Base-by-base conservation (phyloP, 2,329 filamentous ascomycete genomes). In the Aspergillus uvarum region DNA sequence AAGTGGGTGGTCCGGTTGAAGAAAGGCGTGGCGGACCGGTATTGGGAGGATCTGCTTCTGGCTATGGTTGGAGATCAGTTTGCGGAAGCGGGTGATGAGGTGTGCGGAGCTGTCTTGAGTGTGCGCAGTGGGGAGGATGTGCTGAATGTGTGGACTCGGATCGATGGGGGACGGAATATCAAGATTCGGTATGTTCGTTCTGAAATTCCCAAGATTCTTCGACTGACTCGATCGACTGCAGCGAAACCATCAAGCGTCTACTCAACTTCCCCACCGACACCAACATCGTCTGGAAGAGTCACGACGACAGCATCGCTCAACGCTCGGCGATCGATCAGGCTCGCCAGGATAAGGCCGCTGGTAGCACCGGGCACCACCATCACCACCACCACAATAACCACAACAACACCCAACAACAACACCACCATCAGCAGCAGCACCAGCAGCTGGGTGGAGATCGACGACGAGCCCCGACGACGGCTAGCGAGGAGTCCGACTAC, bases 1-100 rank as follows among this genome's bases (percentile, higher is more conserved):
- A 99, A 99, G 80, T 99, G 94, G 94, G 93, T 97, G 66, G 88
- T 99, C 74, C 86, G 94, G 66, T 81, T 99, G 74, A 97, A 96
- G 85, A 99, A 99, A 82, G 95, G 95, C 26, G 91, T 99, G 21
- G 91, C 92, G 19, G 95, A 98, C 77, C 87, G 94, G 58, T 97
- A 96, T 77, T 99, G 95, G 92, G 95, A 99, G 80, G 91, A 97
- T 72, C 82, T 98, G 53, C 81, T 98, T 61, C 82, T 98, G 69
- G 92, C 92, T 26, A 89, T 97, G 69, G 87, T 97, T 59, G 95
- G 95, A 48, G 93, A 98, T 71, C 92, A 97, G 74, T 98, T 99
- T 74, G 86, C 87, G 55, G 95, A 98, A 72, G 93, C 92, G 42
- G 87, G 89, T 54, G 94, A 98, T 68, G 94, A 99, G 76, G 89